A percentile compares a stretch with the other conserved stretches of the same genome.
Conservation (phyloP, 352 stramenopile genomes). For the Pythium aquatile region DNA sequence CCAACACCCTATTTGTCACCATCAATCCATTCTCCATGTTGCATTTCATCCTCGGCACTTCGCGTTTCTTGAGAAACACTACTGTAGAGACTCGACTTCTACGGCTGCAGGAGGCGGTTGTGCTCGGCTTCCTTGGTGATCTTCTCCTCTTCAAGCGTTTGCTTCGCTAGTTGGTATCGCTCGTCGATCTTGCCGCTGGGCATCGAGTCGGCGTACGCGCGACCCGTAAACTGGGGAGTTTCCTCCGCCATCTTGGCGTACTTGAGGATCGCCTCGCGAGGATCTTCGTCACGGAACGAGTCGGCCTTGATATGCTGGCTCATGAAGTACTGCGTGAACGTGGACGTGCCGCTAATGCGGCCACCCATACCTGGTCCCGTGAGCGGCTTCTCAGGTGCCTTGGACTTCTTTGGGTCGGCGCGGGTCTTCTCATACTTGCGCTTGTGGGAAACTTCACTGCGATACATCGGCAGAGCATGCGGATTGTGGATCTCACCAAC, state of each 20-base stretch:
- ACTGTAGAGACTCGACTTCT: conserved; percentile 10
- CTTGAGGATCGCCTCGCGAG: conserved; percentile 83
- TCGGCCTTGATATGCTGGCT: conserved; percentile 78
- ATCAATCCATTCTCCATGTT: not conserved
- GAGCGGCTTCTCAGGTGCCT: conserved; percentile 71
- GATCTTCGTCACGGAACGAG: conserved; percentile 84
- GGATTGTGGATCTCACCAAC: conserved; percentile 76
- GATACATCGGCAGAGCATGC: conserved; percentile 79
- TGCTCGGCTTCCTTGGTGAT: conserved; percentile 77
- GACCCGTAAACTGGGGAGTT: conserved; percentile 65
- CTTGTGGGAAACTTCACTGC: conserved; percentile 61
- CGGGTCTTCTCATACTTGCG: conserved; percentile 73
- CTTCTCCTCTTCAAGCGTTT: conserved; percentile 82
- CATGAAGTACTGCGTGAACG: conserved; percentile 89
- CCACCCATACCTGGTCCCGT: conserved; percentile 76
- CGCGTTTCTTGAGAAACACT: too few species aligned
- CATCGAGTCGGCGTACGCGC: conserved; percentile 53
- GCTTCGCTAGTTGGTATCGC: conserved; percentile 67
- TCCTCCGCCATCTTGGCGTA: conserved; percentile 75
- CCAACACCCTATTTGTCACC: not conserved
- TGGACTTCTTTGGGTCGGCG: conserved; percentile 68
- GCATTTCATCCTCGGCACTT: not conserved
- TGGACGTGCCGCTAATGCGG: conserved; percentile 76
- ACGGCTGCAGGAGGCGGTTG: conserved; percentile 64
- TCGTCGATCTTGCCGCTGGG: conserved; percentile 62